Base-by-base conservation (phyloP, 345 rosid species). In the Hibiscus mutabilis region DNA sequence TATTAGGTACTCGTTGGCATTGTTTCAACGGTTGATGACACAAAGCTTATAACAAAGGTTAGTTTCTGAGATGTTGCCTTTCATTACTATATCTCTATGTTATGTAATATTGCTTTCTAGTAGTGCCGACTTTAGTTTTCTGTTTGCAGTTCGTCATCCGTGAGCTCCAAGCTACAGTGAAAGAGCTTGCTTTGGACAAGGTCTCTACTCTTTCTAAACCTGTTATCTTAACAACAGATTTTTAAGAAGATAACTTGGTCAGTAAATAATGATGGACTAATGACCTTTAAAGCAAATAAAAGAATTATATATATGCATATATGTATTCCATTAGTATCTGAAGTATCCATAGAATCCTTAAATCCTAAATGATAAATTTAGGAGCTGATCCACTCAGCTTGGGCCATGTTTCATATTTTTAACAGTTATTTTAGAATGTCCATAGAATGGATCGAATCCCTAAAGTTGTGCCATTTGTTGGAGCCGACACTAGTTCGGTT, bases 11-110 rank as follows among this genome's bases (percentile, higher is more conserved):
- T 92, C n/a, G 79, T 86, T 37, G 77, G 86, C 73, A 74, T 96
- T 69, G 68, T 91, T 67, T 88, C 98, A 44, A 74, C 77, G 69
- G 90, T 91, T 61, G 99, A 92, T 85, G 98, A 96, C 86, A 92
- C 99, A 78, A 96, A 88, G 82, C 94, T 92, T 49, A 66, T 91
- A 35, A 84, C 86, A 31, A 91, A 89, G 98, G 99, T 91, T 77
- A 68, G 75, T 71, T 74, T 56, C 44, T 74, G 35, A 33, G 53
- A 29, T 59, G 61, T 60, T 56, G 67, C 73, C 33, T 56, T 13
- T 72, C 49, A n/a, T n/a, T n/a, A n/a, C 31, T 51, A 35, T n/a
- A 16, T 70, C 33, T 58, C 47, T 69, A 42, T 53, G 37, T 71
- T 31, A 16, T 73, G 29, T 18, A 29, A 12, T 33, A 51, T 63